Conservation (phyloP, 768 basidiomycete genomes). For the Tulasnella sp. region DNA sequence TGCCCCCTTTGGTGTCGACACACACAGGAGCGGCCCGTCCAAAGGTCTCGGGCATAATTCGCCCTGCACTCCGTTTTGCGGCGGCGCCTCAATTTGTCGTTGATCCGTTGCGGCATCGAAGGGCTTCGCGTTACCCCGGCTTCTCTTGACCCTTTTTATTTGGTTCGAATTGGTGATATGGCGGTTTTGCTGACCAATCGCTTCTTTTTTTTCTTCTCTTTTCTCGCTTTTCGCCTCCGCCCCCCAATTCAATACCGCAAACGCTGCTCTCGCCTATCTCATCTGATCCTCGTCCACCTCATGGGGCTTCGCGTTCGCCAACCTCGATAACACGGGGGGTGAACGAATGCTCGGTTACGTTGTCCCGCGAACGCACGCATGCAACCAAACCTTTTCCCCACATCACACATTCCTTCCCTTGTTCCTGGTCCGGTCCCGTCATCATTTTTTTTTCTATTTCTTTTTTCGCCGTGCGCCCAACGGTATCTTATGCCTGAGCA, state of each 20-base stretch:
- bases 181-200: neutral
- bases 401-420: constrained; percentile 17
- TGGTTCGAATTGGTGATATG: neutral
- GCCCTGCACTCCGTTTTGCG: neutral
- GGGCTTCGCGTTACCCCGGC: neutral
- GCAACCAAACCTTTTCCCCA: constrained; percentile 3
- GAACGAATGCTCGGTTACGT: neutral
- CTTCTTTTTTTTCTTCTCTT: neutral
- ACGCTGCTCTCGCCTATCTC: neutral
- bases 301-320: neutral
- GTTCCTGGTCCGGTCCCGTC: constrained; percentile 16
- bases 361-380: neutral
- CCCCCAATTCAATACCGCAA: neutral
- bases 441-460: constrained; percentile 35
- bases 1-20: neutral
- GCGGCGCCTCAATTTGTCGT: constrained; percentile 5
- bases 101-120: constrained; percentile 14
- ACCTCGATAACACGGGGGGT: neutral
- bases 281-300: neutral
- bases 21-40: neutral
- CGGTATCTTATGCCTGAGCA: constrained; percentile 43
- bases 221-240: constrained; percentile 4
- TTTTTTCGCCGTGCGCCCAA: neutral
- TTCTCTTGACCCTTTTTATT: constrained; percentile 7
- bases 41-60: neutral